These are phyloP conservation scores for Raphanus raphanistrum DNA, from an alignment of 345 rosid genomes.

Conservation along the genomic window DNA sequence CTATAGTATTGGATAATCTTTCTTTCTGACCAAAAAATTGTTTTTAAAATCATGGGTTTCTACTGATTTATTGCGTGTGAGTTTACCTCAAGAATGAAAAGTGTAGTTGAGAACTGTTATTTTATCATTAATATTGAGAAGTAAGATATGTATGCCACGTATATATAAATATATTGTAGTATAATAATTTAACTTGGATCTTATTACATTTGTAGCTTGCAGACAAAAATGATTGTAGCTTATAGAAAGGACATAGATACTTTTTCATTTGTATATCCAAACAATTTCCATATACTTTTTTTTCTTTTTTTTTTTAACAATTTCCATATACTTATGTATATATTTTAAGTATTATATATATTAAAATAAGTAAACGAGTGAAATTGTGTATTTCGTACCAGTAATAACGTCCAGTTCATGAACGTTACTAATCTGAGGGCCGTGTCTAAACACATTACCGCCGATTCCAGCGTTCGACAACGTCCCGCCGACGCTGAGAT, in stretches of 20 bases:
- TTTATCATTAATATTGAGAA: background rate
- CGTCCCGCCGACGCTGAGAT: constrained; percentile 89
- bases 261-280: too few relatives aligned
- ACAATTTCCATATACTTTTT: too few relatives aligned
- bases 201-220: constrained; percentile 1
- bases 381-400: constrained; percentile 47
- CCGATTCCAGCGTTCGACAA: constrained; percentile 94
- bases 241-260: too few relatives aligned
- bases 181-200: background rate
- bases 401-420: constrained; percentile 79
- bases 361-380: background rate
- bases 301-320: too few relatives aligned
- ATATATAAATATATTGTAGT: background rate
- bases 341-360: too few relatives aligned
- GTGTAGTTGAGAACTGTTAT: background rate
- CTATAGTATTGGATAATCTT: background rate
- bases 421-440: constrained; percentile 95
- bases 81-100: constrained; percentile 20
- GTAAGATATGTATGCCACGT: background rate
- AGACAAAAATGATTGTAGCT: background rate
- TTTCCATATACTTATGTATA: too few relatives aligned
- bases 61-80: constrained; percentile 12
- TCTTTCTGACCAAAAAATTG: constrained; percentile 19
- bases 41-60: background rate
- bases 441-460: constrained; percentile 82